A percentile compares a stretch with the other conserved stretches of the same genome.
Evolutionary conservation across 257 asterid species (phyloP).

Genomic region (Solanum paucissectum): DNA sequence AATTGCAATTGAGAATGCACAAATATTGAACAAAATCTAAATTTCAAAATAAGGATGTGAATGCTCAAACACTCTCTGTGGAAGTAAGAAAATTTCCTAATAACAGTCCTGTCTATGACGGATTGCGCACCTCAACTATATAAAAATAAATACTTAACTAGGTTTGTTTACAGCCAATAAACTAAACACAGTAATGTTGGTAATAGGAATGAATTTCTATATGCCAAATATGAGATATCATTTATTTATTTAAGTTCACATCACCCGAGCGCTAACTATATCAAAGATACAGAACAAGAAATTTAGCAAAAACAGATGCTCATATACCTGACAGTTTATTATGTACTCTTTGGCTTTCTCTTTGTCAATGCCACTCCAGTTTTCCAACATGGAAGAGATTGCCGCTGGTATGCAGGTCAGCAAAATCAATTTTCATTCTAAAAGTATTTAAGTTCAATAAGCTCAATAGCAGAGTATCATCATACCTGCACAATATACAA

Average conservation of each 20-base stretch:
- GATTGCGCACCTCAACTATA: neutral
- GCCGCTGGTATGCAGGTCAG: slow-evolving; percentile 46
- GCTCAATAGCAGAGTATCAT: neutral
- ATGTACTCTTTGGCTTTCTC: slow-evolving; percentile 80
- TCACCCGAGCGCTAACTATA: neutral
- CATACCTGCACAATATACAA: slow-evolving; percentile 91
- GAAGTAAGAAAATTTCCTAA: neutral
- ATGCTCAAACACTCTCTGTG: neutral
- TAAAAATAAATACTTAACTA: neutral
- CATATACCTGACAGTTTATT: slow-evolving; percentile 66
- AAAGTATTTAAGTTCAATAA: neutral
- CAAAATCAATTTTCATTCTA: slow-evolving; percentile 3
- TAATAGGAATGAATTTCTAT: neutral
- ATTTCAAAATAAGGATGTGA: neutral
- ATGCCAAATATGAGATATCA: neutral
- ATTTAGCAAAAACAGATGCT: neutral
- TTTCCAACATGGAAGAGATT: slow-evolving; percentile 68
- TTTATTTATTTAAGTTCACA: neutral
- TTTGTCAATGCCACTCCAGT: slow-evolving; percentile 87
- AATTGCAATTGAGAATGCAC: neutral
- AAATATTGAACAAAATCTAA: neutral
- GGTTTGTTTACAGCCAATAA: neutral
- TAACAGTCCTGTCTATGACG: neutral
- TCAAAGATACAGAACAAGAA: neutral
- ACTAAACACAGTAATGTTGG: neutral